A percentile compares a stretch with the other conserved stretches of the same genome.
Conservation (phyloP, 257 asterid species). For the Solanum ahanhuiri region DNA sequence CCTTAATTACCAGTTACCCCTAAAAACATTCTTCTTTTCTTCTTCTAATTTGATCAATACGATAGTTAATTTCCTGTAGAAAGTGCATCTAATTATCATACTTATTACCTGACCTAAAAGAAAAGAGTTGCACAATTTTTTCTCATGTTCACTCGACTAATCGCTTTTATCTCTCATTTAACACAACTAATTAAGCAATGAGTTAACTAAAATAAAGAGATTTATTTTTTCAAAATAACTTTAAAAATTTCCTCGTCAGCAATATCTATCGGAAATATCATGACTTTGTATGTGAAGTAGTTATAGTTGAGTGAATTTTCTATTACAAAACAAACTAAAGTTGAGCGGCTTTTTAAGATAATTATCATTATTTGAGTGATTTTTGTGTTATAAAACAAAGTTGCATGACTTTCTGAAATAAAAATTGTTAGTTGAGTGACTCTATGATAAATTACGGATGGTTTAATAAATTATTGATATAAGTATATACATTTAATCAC, state of each 20-base stretch:
- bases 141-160: constrained; percentile 18
- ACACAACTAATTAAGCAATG: neutral
- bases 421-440: neutral
- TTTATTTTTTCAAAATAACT: too few relatives aligned
- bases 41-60: neutral
- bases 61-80: neutral
- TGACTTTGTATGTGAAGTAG: neutral
- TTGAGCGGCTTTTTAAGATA: neutral
- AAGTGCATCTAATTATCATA: neutral
- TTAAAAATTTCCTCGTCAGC: fast-evolving
- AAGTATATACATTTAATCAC: neutral
- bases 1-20: neutral
- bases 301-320: neutral
- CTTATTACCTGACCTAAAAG: neutral
- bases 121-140: neutral
- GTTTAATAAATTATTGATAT: neutral
- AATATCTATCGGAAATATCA: neutral
- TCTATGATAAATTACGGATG: neutral
- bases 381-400: neutral
- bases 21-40: neutral
- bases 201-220: neutral
- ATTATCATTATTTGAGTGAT: neutral
- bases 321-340: neutral
- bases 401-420: neutral
- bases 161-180: neutral